These are phyloP conservation scores for Rostrohypoxylon terebratum DNA, from an alignment of 495 filamentous ascomycete genomes.

Conservation along the genomic window DNA sequence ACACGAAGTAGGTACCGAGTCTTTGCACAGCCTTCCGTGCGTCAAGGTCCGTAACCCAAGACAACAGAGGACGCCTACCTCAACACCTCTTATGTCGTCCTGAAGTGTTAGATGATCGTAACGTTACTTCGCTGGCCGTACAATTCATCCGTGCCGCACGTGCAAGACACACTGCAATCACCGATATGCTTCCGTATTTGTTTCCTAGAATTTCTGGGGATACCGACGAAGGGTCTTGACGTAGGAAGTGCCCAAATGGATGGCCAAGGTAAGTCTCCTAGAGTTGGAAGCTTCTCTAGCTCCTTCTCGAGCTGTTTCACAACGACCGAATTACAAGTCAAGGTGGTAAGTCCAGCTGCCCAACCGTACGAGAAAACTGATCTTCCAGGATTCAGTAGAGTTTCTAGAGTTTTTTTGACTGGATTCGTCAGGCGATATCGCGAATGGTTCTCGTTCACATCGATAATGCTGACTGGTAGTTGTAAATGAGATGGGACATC, in stretches of 20 bases:
- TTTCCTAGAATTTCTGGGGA: conserved; percentile 37
- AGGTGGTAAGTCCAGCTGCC: conserved; percentile 45
- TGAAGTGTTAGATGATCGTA: conserved; percentile 28
- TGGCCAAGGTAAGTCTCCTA: conserved; percentile 40
- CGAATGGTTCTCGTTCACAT: conserved; percentile 33
- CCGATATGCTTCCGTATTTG: conserved; percentile 46
- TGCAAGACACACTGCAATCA: conserved; percentile 41
- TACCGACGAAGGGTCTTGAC: conserved; percentile 48
- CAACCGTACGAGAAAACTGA: conserved; percentile 51
- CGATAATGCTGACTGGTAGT: conserved; percentile 46
- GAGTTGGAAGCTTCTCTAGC: conserved; percentile 40
- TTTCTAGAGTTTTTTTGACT: conserved; percentile 33
- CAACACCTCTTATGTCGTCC: background rate
- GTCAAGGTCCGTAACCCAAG: conserved; percentile 3
- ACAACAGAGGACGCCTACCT: background rate
- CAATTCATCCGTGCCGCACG: conserved; percentile 43
- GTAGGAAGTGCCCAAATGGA: conserved; percentile 49
- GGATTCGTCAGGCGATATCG: conserved; percentile 20
- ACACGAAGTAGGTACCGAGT: conserved; percentile 20
- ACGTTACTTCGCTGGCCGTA: conserved; percentile 37
- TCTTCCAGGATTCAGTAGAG: conserved; percentile 42
- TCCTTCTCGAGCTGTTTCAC: conserved; percentile 49
- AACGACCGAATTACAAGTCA: conserved; percentile 49
- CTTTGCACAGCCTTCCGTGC: conserved; percentile 4
- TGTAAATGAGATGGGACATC: conserved; percentile 44